Evolutionary conservation across 768 basidiomycete genomes (phyloP).

Genomic region (Flagelloscypha sp.): DNA sequence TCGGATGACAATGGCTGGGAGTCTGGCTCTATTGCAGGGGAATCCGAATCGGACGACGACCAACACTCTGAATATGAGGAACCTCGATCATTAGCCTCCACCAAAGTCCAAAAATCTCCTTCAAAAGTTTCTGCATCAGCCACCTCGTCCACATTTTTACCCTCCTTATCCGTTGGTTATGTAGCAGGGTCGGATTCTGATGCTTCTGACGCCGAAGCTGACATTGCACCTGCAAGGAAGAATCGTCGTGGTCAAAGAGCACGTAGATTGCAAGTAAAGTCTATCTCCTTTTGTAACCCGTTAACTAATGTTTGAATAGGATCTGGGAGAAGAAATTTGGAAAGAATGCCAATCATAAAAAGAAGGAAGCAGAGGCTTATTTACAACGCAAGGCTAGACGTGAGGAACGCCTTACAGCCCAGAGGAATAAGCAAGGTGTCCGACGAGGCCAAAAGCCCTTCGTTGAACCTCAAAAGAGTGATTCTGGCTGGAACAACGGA

Average conservation of each 20-base stretch:
- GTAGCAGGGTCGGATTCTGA: constrained; percentile 75
- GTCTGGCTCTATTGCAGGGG: constrained; percentile 15
- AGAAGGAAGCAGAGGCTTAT: constrained; percentile 43
- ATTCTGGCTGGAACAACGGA: constrained; percentile 10
- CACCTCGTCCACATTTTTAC: constrained; percentile 64
- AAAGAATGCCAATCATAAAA: constrained; percentile 83
- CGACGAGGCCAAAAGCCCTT: no score
- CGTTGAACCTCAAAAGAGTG: constrained; percentile 15
- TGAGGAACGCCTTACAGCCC: constrained; percentile 7
- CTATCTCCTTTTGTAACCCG: constrained; percentile 1
- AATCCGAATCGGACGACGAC: constrained; percentile 12
- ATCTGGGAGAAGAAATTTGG: constrained; percentile 99
- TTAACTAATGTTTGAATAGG: constrained; percentile 30
- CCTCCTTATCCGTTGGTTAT: constrained; percentile 83
- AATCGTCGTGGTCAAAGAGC: constrained; percentile 91
- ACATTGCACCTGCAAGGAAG: constrained; percentile 54
- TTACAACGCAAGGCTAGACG: constrained; percentile 4
- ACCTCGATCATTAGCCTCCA: constrained; percentile 5
- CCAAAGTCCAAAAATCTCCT: constrained; percentile 13
- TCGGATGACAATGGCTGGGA: constrained; percentile 25
- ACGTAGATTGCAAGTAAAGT: constrained; percentile 74
- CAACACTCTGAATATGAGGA: constrained; percentile 4
- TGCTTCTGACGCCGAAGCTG: constrained; percentile 49
- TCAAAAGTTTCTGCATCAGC: no score
- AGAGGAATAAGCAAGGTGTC: constrained; percentile 8